Conservation (phyloP, 257 asterid species). For the Verbascum thapsus region DNA sequence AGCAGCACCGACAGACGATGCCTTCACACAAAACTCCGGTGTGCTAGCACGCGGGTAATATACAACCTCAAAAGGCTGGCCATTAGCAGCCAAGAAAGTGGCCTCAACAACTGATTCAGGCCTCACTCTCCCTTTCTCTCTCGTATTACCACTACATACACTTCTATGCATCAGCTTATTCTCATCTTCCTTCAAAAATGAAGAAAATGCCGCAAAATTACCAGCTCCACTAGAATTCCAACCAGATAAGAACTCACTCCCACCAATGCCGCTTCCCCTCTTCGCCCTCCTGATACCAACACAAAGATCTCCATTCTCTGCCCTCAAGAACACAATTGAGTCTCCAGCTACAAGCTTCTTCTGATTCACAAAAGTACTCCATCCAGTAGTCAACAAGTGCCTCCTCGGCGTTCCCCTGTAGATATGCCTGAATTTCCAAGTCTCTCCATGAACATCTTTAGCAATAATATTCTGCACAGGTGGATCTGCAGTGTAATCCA, state of each 20-base stretch:
- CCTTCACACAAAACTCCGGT: slow-evolving; percentile 56
- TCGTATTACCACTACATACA: slow-evolving; percentile 31
- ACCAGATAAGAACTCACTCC: slow-evolving; percentile 34
- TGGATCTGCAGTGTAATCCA: slow-evolving; percentile 50
- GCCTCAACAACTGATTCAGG: slow-evolving; percentile 53
- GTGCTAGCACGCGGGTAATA: slow-evolving; percentile 53
- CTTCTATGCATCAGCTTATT: slow-evolving; percentile 34
- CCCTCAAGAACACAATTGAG: slow-evolving; percentile 51
- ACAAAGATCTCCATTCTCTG: slow-evolving; percentile 54
- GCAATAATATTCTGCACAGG: slow-evolving; percentile 50
- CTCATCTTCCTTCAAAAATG: slow-evolving; percentile 41
- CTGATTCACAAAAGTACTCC: slow-evolving; percentile 59
- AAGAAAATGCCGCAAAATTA: slow-evolving; percentile 28
- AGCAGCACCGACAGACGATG: slow-evolving; percentile 45
- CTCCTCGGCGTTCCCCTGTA: slow-evolving; percentile 60
- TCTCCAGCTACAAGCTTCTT: slow-evolving; percentile 64
- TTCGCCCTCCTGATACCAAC: slow-evolving; percentile 54
- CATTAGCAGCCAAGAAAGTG: slow-evolving; percentile 46
- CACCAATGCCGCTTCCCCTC: slow-evolving; percentile 33
- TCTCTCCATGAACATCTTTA: slow-evolving; percentile 49
- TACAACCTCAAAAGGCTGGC: slow-evolving; percentile 55
- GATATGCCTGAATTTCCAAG: slow-evolving; percentile 52
- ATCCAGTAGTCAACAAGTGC: slow-evolving; percentile 61
- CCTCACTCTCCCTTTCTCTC: slow-evolving; percentile 51
- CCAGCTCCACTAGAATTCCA: slow-evolving; percentile 46